Percentiles rank a stretch among this genome's conserved stretches.
These are phyloP conservation scores for Chlamydomonas asymmetrica DNA, from an alignment of 139 green algal genomes.

Conservation along the genomic window DNA sequence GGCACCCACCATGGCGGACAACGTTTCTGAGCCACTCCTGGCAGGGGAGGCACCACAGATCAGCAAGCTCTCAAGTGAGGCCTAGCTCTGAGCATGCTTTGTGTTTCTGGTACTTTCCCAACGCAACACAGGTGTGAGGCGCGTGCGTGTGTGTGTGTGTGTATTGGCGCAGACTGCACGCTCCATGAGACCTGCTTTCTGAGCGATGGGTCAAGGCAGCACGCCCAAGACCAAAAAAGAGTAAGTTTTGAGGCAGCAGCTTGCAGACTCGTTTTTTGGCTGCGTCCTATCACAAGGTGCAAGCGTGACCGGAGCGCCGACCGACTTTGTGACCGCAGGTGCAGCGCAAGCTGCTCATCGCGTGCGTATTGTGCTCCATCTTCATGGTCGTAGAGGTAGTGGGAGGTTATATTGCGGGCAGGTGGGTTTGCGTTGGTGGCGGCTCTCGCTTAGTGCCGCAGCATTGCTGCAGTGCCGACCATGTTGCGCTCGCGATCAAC, in stretches of 20 bases:
- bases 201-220: neutral
- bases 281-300: neutral
- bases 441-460: too few species aligned
- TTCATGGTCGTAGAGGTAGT: slow-evolving; percentile 63
- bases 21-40: too few species aligned
- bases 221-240: neutral
- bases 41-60: too few species aligned
- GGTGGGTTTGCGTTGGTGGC: too few species aligned
- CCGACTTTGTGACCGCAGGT: slow-evolving; percentile 32
- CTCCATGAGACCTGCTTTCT: slow-evolving; percentile 4
- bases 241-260: neutral
- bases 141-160: too few species aligned
- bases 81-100: too few species aligned
- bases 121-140: too few species aligned
- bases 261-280: neutral
- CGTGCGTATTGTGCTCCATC: slow-evolving; percentile 48
- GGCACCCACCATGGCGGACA: too few species aligned
- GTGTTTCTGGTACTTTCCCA: too few species aligned
- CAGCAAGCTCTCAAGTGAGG: too few species aligned
- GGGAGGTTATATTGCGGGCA: slow-evolving; percentile 56
- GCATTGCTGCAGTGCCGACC: too few species aligned
- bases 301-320: neutral
- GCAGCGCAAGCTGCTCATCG: slow-evolving; percentile 51
- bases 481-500: too few species aligned
- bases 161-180: slow-evolving; percentile 13